These are phyloP conservation scores for Fennellomyces sp. DNA, from an alignment of 371 early-diverging fungal genomes.

Conservation along the genomic window DNA sequence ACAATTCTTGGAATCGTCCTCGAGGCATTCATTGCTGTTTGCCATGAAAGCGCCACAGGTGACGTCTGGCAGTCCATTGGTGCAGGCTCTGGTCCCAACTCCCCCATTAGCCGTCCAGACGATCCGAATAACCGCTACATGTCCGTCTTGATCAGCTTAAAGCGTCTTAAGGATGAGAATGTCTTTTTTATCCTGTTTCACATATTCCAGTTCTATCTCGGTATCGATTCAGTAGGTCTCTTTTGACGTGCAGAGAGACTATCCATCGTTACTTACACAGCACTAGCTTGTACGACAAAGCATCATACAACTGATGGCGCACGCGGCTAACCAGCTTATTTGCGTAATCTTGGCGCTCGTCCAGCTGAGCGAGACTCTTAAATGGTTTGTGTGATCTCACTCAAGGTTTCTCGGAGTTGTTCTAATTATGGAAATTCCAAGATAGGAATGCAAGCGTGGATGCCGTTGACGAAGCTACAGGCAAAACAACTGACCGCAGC, in stretches of 20 bases:
- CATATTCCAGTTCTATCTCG: constrained; percentile 47
- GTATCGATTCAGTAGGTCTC: constrained; percentile 48
- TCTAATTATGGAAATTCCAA: constrained; percentile 3
- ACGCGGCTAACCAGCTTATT: constrained; percentile 34
- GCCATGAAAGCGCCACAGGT: constrained; percentile 26
- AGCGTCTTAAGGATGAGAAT: constrained; percentile 50
- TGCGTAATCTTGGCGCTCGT: constrained; percentile 43
- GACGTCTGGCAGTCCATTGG: constrained; percentile 21
- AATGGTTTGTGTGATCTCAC: constrained; percentile 23
- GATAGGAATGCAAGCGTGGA: constrained; percentile 20
- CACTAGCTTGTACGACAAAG: constrained; percentile 55
- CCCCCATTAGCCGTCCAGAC: constrained; percentile 10
- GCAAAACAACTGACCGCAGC: constrained; percentile 14
- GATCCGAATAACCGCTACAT: constrained; percentile 16
- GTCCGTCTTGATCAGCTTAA: constrained; percentile 20
- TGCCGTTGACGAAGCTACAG: constrained; percentile 15
- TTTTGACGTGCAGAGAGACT: background rate
- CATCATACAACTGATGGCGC: constrained; percentile 50
- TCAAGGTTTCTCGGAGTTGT: background rate
- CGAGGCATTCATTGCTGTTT: constrained; percentile 35
- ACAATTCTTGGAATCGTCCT: constrained; percentile 43
- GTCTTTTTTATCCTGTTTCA: constrained; percentile 48
- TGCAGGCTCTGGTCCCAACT: constrained; percentile 4
- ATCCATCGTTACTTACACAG: no score
- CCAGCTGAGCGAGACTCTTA: constrained; percentile 41